Evolutionary conservation across 2,329 filamentous ascomycete species (phyloP).

Genomic region (Penicillium sp.): DNA sequence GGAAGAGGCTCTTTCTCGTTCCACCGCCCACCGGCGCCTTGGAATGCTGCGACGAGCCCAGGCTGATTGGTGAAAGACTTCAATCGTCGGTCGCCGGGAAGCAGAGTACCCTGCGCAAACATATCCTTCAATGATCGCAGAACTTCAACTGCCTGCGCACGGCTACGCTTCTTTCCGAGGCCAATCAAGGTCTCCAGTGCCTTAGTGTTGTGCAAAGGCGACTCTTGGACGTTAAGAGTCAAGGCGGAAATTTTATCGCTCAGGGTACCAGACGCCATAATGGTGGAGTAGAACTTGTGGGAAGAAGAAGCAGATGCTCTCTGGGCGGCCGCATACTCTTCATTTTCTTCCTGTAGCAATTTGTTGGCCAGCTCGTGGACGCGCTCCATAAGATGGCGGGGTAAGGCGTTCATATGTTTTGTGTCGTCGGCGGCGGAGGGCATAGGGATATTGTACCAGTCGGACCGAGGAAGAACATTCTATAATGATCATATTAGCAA

Average conservation of each 20-base stretch:
- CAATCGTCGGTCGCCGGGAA: constrained; percentile 80
- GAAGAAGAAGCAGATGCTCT: constrained; percentile 77
- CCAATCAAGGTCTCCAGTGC: constrained; percentile 80
- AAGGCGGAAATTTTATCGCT: constrained; percentile 96
- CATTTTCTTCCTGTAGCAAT: constrained; percentile 75
- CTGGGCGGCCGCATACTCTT: constrained; percentile 69
- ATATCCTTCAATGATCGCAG: constrained; percentile 91
- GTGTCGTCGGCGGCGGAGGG: constrained; percentile 53
- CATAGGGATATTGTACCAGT: constrained; percentile 65
- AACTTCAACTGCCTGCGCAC: constrained; percentile 89
- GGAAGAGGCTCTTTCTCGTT: constrained; percentile 68
- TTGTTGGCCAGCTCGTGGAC: constrained; percentile 67
- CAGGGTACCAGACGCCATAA: constrained; percentile 93
- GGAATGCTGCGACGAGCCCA: constrained; percentile 68
- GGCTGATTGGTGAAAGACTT: constrained; percentile 78
- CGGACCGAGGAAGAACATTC: constrained; percentile 62
- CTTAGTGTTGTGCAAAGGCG: constrained; percentile 87
- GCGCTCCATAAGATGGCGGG: constrained; percentile 56
- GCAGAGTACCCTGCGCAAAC: constrained; percentile 79
- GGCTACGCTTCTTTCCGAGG: constrained; percentile 88
- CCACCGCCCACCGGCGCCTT: constrained; percentile 65
- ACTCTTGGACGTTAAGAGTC: constrained; percentile 92
- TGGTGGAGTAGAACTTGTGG: constrained; percentile 93
- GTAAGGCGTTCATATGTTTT: constrained; percentile 47
- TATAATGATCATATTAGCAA: constrained; percentile 33